Base-by-base conservation (phyloP, 495 filamentous ascomycete genomes). In the Jackrogersella minutella region DNA sequence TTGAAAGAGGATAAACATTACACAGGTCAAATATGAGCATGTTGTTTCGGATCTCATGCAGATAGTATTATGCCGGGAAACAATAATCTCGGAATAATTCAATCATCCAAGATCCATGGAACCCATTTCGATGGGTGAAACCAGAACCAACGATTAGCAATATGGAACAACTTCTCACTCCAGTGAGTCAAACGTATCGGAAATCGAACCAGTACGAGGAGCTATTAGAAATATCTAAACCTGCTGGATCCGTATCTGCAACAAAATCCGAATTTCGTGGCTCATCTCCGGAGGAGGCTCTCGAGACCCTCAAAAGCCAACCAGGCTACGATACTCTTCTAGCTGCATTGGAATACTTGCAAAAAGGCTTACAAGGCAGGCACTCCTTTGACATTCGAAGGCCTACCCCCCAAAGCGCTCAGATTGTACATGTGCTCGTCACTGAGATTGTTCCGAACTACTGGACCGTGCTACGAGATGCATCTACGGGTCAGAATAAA, bases 401-500 rank as follows among this genome's bases (percentile, higher is more conserved):
- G n/a, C 87, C 91, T 40, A 82, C 81, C 36, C 86, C 92, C 2
- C 76, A 84, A 64, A 78, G 85, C 51, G 84, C 91, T 4, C 89
- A 92, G 69, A 84, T 96, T 5, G 78, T 93, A 46, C 87, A 89
- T 70, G 74, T 82, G 8, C 77, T 97, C 66, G 85, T 92, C 58
- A 86, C 79, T 33, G 84, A 85, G 33, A 91, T 88, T 36, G 79
- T 93, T 5, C 89, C 91, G 4, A 88, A 91, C 66, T 92, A 91
- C 74, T 97, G 93, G 93, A 59, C 77, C n/a, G 64, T 84, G 26
- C 65, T 92, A 24, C 75, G 81, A 55, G 77, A 82, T 62, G 79
- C 80, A 54, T 78, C 77, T 11, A 67, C 69, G 44, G 59, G 59
- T 17, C 73, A 64, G 11, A 53, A 16, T n/a, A 65, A 44, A 55